These are phyloP conservation scores for Sparassis latifolia DNA, from an alignment of 1,284 basidiomycete species.

Conservation along the genomic window DNA sequence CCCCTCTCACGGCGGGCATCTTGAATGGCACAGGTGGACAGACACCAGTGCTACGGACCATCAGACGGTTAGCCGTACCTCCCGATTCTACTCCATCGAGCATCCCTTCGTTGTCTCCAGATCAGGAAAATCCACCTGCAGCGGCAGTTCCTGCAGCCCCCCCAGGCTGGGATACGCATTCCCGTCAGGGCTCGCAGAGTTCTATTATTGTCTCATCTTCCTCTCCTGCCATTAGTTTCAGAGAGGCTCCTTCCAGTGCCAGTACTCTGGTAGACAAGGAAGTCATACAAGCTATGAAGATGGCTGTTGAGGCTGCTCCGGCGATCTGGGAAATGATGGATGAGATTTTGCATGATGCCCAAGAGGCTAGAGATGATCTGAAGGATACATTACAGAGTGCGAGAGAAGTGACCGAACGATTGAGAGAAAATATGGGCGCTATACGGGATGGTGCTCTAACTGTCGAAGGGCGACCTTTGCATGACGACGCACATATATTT, in stretches of 20 bases:
- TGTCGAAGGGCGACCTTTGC: slow-evolving; percentile 49
- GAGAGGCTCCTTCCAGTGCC: slow-evolving; percentile 38
- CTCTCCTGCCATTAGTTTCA: slow-evolving; percentile 16
- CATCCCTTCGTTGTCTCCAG: background rate
- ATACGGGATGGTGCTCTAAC: slow-evolving; percentile 39
- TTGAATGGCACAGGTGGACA: slow-evolving; percentile 20
- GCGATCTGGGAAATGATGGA: slow-evolving; percentile 68
- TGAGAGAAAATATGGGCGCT: slow-evolving; percentile 46
- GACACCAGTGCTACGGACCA: slow-evolving; percentile 40
- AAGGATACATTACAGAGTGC: slow-evolving; percentile 48
- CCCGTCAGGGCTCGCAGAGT: slow-evolving; percentile 50
- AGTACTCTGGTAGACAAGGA: slow-evolving; percentile 62
- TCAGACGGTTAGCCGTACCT: slow-evolving; percentile 21
- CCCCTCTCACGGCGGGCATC: slow-evolving; percentile 17
- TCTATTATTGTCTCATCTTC: slow-evolving; percentile 39
- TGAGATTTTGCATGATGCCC: slow-evolving; percentile 43
- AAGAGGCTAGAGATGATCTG: slow-evolving; percentile 36
- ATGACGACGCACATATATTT: slow-evolving; percentile 67
- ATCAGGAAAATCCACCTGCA: too few species aligned
- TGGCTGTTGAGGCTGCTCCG: slow-evolving; percentile 64
- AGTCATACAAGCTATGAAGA: slow-evolving; percentile 60
- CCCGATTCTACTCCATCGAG: slow-evolving; percentile 9
- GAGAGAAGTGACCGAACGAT: slow-evolving; percentile 46
- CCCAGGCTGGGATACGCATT: slow-evolving; percentile 32
- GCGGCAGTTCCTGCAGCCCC: background rate